Conservation (phyloP, 768 basidiomycete species). For the Suillus weaverae region DNA sequence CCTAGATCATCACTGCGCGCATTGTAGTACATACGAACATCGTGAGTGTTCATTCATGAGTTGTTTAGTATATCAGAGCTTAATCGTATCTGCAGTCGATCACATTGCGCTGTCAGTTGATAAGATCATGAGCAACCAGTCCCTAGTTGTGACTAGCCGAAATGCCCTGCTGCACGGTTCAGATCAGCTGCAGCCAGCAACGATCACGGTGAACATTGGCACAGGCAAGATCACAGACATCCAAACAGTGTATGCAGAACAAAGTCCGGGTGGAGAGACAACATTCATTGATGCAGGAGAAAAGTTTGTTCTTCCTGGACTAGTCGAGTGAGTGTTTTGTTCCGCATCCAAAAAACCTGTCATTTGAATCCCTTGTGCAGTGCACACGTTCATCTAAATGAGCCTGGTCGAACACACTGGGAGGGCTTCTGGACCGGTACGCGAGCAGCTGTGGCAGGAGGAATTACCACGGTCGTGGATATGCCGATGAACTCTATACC, state of each 20-base stretch:
- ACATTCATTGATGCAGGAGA: constrained; percentile 47
- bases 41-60: background rate
- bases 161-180: constrained; percentile 57
- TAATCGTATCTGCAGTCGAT: background rate
- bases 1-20: background rate
- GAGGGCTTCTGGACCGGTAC: constrained; percentile 95
- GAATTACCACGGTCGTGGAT: constrained; percentile 93
- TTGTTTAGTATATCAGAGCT: background rate
- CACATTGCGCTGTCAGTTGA: background rate
- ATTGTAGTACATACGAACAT: background rate
- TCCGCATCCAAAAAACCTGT: background rate
- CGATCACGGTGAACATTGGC: constrained; percentile 55
- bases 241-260: constrained; percentile 31
- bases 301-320: constrained; percentile 68
- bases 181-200: constrained; percentile 58
- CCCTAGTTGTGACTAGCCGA: constrained; percentile 48
- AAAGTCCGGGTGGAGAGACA: constrained; percentile 27
- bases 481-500: constrained; percentile 99
- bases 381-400: constrained; percentile 91
- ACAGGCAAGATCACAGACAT: constrained; percentile 67
- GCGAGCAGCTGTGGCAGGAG: constrained; percentile 85
- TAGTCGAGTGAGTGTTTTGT: constrained; percentile 63
- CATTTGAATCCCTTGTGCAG: constrained; percentile 37
- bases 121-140: constrained; percentile 2
- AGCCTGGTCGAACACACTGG: constrained; percentile 92